A percentile compares a stretch with the other conserved stretches of the same genome.
Evolutionary conservation across 2,329 filamentous ascomycete genomes (phyloP).

Genomic region (Stagonosporopsis chrysanthemi): DNA sequence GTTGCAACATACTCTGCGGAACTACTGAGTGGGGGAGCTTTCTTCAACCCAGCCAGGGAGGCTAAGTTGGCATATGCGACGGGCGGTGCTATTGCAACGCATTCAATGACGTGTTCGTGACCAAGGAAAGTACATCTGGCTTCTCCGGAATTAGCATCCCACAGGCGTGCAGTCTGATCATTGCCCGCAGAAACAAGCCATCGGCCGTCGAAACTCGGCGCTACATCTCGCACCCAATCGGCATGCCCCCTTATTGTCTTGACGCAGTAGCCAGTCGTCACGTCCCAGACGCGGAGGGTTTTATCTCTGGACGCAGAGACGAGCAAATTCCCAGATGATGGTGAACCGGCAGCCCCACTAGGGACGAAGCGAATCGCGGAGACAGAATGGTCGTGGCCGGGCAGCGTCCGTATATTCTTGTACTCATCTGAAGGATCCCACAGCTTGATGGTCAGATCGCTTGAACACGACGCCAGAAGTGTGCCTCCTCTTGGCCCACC

Average conservation of each 20-base stretch:
- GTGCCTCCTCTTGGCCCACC: constrained; percentile 83
- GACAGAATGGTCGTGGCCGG: constrained; percentile 91
- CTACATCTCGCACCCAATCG: constrained; percentile 91
- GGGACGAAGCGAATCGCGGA: constrained; percentile 89
- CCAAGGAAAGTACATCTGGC: constrained; percentile 81
- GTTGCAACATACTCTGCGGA: constrained; percentile 90
- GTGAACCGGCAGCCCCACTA: constrained; percentile 78
- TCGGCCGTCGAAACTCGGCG: constrained; percentile 80
- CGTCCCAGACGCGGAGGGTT: constrained; percentile 88
- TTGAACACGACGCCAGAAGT: constrained; percentile 82
- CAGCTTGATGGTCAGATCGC: constrained; percentile 90
- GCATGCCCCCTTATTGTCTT: constrained; percentile 86
- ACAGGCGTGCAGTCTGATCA: constrained; percentile 81
- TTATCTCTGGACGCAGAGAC: constrained; percentile 87
- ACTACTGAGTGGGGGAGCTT: constrained; percentile 75
- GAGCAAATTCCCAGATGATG: constrained; percentile 81
- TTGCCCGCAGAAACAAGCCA: constrained; percentile 84
- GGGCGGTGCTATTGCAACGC: constrained; percentile 84
- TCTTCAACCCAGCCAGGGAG: constrained; percentile 80
- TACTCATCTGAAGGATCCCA: constrained; percentile 94
- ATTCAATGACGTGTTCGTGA: constrained; percentile 86
- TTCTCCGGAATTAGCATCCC: constrained; percentile 81
- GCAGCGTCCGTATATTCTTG: constrained; percentile 91
- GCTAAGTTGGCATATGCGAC: constrained; percentile 80
- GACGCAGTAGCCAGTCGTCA: constrained; percentile 89